phyloP scores from a whole-genome alignment of 805 yeast species.

The Nakazawaea holstii region DNA sequence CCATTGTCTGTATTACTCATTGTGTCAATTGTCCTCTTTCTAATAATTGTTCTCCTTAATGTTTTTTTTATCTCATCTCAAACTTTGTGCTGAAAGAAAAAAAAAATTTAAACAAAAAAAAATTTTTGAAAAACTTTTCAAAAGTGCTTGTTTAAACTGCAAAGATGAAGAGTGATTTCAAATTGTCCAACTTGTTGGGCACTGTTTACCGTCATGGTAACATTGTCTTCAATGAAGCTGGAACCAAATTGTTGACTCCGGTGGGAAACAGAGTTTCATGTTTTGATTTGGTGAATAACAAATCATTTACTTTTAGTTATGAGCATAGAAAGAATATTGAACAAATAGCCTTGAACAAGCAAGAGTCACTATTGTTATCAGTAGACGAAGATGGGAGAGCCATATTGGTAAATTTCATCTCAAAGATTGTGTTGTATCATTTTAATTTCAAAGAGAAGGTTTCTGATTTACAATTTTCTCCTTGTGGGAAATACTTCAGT shows the following conservation, averaged over 20 bases:
- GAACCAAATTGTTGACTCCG: conserved; percentile 77
- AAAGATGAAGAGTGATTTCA: conserved; percentile 79
- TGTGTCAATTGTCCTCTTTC: neutral
- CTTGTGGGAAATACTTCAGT: conserved; percentile 85
- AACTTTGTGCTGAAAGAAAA: conserved; percentile 1
- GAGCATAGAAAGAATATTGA: conserved; percentile 86
- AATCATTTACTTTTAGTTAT: conserved; percentile 83
- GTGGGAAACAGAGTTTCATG: conserved; percentile 92
- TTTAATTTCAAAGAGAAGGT: conserved; percentile 87
- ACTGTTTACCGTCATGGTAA: conserved; percentile 96
- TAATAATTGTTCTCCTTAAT: neutral
- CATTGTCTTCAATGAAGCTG: conserved; percentile 79
- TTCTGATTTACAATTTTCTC: conserved; percentile 71
- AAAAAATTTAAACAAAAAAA: conserved; percentile 1
- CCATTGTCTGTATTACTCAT: neutral
- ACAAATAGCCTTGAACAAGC: conserved; percentile 76
- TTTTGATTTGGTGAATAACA: conserved; percentile 79
- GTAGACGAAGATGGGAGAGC: conserved; percentile 94
- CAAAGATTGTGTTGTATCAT: conserved; percentile 85
- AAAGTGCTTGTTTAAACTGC: neutral
- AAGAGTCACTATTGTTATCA: conserved; percentile 71
- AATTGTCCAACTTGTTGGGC: conserved; percentile 85
- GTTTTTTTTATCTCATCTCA: conserved; percentile 3
- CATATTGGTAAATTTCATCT: conserved; percentile 76
- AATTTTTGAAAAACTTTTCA: conserved; percentile 4